phyloP scores from a whole-genome alignment of 495 filamentous ascomycete species.

The Penicillium roqueforti region DNA sequence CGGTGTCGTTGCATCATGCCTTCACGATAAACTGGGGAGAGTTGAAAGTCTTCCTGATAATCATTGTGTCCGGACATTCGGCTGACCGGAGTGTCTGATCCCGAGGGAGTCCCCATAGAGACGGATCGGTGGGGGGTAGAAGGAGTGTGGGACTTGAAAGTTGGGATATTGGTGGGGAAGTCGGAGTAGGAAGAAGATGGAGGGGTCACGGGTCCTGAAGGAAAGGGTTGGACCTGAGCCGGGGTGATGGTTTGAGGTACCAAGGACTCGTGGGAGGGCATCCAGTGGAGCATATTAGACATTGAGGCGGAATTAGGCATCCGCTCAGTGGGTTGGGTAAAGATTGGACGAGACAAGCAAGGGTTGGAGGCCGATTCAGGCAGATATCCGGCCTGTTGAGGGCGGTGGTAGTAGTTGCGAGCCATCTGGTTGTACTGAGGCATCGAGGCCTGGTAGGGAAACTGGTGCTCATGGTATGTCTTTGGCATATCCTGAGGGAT shows the following conservation, averaged over 20 bases:
- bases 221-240: conserved; percentile 26
- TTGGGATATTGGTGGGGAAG: conserved; percentile 35
- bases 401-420: conserved; percentile 37
- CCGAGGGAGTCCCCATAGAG: conserved; percentile 39
- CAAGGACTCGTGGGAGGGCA: conserved; percentile 36
- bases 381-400: conserved; percentile 33
- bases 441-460: conserved; percentile 39
- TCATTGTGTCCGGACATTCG: conserved; percentile 37
- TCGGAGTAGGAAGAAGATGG: conserved; percentile 41
- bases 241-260: conserved; percentile 41
- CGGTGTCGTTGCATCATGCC: conserved; percentile 34
- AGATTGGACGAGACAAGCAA: conserved; percentile 43
- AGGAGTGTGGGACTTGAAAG: conserved; percentile 40
- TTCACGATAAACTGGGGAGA: conserved; percentile 38
- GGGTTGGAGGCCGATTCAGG: conserved; percentile 43
- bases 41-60: conserved; percentile 37
- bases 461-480: conserved; percentile 31
- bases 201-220: conserved; percentile 36
- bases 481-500: conserved; percentile 40
- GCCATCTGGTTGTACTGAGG: conserved; percentile 37
- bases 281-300: conserved; percentile 42
- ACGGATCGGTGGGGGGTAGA: conserved; percentile 40
- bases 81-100: conserved; percentile 38
- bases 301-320: conserved; percentile 42
- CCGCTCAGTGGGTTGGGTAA: conserved; percentile 36